Evolutionary conservation across 768 basidiomycete species (phyloP).

Genomic region (Boletellus ananas): DNA sequence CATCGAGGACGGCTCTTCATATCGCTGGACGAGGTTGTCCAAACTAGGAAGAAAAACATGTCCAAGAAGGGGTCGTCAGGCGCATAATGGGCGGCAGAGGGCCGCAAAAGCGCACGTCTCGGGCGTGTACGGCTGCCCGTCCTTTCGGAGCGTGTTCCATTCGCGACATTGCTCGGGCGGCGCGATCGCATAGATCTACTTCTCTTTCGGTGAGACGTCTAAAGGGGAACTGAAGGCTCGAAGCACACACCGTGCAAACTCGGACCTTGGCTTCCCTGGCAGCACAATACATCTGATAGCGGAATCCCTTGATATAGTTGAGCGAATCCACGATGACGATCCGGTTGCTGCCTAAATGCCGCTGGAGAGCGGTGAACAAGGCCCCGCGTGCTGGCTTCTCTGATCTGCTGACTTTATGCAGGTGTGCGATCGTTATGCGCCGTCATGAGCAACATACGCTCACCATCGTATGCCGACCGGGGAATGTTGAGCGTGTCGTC

Average conservation of each 20-base stretch:
- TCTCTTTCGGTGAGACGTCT: slow-evolving; percentile 15
- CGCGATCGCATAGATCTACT: slow-evolving; percentile 72
- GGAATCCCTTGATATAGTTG: slow-evolving; percentile 98
- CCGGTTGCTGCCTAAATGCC: slow-evolving; percentile 65
- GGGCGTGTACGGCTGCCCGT: slow-evolving; percentile 50
- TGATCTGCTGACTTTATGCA: slow-evolving; percentile 56
- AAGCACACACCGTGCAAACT: slow-evolving; percentile 72
- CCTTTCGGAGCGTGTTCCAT: slow-evolving; percentile 62
- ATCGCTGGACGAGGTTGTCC: slow-evolving; percentile 64
- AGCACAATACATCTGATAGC: slow-evolving; percentile 97
- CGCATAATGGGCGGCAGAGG: background rate
- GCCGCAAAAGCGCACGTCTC: slow-evolving; percentile 54
- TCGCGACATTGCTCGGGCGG: slow-evolving; percentile 70
- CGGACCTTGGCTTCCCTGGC: slow-evolving; percentile 84
- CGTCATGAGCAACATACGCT: slow-evolving; percentile 9
- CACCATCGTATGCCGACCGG: slow-evolving; percentile 73
- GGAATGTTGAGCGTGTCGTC: slow-evolving; percentile 68
- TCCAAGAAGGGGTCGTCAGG: background rate
- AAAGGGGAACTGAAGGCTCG: background rate
- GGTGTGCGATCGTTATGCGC: background rate
- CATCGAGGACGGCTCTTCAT: slow-evolving; percentile 96
- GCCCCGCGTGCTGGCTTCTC: slow-evolving; percentile 89
- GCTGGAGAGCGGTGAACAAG: slow-evolving; percentile 78
- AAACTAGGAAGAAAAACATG: background rate
- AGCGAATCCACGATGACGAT: slow-evolving; percentile 87